These are phyloP conservation scores for Sphaerobolus stellatus DNA, from an alignment of 1,284 basidiomycete genomes.

Conservation along the genomic window DNA sequence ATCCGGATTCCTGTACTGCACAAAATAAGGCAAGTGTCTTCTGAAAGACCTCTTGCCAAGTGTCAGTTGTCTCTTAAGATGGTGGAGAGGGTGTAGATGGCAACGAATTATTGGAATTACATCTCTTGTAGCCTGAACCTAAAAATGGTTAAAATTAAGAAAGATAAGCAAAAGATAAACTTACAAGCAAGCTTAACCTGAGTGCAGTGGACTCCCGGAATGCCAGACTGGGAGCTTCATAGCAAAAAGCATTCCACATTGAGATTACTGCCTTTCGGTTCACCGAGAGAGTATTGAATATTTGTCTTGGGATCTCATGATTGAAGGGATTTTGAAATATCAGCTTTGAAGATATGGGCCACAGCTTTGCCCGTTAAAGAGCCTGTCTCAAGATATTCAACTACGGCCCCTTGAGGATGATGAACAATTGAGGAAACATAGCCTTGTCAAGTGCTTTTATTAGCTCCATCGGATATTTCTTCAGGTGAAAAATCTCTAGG, in stretches of 20 bases:
- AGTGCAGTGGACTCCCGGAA: not conserved
- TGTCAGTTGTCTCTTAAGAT: slow-evolving; percentile 1
- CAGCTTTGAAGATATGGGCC: not conserved
- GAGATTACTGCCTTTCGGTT: not conserved
- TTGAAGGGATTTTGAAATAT: no score
- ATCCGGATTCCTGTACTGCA: slow-evolving; percentile 20
- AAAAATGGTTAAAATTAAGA: not conserved
- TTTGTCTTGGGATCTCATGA: not conserved
- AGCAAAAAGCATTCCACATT: not conserved
- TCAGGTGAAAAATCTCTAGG: no score
- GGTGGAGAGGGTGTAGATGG: not conserved
- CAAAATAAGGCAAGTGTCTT: slow-evolving; percentile 23
- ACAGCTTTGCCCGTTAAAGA: not conserved
- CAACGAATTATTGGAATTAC: not conserved
- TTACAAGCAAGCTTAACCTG: not conserved
- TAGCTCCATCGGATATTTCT: no score
- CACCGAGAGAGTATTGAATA: not conserved
- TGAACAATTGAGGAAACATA: not conserved
- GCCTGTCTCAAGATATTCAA: slow-evolving; percentile 9
- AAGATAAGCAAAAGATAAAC: not conserved
- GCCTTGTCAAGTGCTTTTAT: not conserved
- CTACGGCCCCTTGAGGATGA: slow-evolving; percentile 2
- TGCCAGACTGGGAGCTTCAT: not conserved
- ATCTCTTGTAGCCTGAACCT: not conserved
- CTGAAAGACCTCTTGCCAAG: slow-evolving; percentile 19